phyloP scores from a whole-genome alignment of 352 stramenopile species.

The Phytopythium sindhum region DNA sequence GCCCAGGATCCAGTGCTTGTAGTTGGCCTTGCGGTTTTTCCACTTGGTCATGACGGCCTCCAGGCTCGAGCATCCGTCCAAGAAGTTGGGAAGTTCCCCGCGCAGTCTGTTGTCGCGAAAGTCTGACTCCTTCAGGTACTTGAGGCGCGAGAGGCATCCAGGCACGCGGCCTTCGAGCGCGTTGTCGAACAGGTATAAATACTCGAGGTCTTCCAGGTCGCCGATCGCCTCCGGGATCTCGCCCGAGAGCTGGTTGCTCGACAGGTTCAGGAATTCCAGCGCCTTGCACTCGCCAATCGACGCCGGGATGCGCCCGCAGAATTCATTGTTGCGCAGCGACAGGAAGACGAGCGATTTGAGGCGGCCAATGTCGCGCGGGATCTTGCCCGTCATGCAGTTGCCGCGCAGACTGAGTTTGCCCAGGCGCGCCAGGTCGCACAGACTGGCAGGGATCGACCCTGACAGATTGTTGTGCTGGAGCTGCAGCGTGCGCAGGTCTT shows the following conservation, averaged over 20 bases:
- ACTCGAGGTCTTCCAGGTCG: constrained; percentile 75
- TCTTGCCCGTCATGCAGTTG: constrained; percentile 68
- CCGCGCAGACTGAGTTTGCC: constrained; percentile 69
- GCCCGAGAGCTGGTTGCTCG: constrained; percentile 75
- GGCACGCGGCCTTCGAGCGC: constrained; percentile 63
- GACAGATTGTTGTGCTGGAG: constrained; percentile 83
- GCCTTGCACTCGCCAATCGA: constrained; percentile 69
- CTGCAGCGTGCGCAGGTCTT: constrained; percentile 64
- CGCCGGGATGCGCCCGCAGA: constrained; percentile 57
- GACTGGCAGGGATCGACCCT: constrained; percentile 40
- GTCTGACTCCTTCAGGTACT: constrained; percentile 78
- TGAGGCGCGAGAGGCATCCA: constrained; percentile 59
- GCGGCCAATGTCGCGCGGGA: constrained; percentile 59
- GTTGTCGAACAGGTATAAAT: constrained; percentile 88
- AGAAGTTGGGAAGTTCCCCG: constrained; percentile 76
- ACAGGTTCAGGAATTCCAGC: constrained; percentile 85
- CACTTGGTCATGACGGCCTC: constrained; percentile 82
- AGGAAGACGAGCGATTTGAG: constrained; percentile 76
- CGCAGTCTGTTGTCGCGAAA: constrained; percentile 75
- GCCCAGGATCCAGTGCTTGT: constrained; percentile 65
- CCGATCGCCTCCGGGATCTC: constrained; percentile 63
- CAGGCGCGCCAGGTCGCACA: constrained; percentile 61
- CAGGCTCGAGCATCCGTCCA: constrained; percentile 75
- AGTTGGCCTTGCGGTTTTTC: constrained; percentile 80
- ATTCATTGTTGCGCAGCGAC: constrained; percentile 82